Evolutionary conservation across 208 protist genomes (phyloP), one percentile per base, ranked within the genome.

Genomic region (Strigomonas culicis): DNA sequence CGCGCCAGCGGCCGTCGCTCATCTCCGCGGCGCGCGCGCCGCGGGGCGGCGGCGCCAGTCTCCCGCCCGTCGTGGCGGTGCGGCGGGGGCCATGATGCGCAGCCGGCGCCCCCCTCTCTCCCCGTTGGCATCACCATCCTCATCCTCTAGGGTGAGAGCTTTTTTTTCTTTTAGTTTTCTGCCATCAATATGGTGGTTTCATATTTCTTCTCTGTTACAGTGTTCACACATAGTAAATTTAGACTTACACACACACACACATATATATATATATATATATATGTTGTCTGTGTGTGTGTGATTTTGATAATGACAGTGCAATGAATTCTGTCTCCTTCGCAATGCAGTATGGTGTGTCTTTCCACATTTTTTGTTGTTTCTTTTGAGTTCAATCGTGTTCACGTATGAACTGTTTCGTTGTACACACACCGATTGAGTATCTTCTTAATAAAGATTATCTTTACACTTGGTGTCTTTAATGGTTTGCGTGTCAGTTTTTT

Each of bases 281-380:
- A 66, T 60, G 61, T 51, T 44, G 8, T 55, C 53, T 60, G 36
- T 32, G 32, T n/a, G 39, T 27, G 17, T 70, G 34, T 70, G n/a
- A n/a, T n/a, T n/a, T n/a, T n/a, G n/a, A n/a, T n/a, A n/a, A n/a
- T n/a, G n/a, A n/a, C n/a, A n/a, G n/a, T n/a, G n/a, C n/a, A n/a
- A n/a, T n/a, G n/a, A n/a, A n/a, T n/a, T n/a, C n/a, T n/a, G n/a
- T n/a, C n/a, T 51, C 31, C 27, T 28, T 60, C 25, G 43, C 50
- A 8, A 24, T 53, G 15, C 27, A 17, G 4, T 63, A n/a, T 34
- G 1, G 17, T 56, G 1, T 67, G 3, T 58, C 21, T 66, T 25
- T 31, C 57, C 52, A 61, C 50, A 49, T 46, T 72, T 72, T 13
- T 66, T 24, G 6, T 57, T 65, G 19, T 76, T 7, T 24, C 44